phyloP scores from a whole-genome alignment of 2,329 filamentous ascomycete species.

The Penicillium digitatum region DNA sequence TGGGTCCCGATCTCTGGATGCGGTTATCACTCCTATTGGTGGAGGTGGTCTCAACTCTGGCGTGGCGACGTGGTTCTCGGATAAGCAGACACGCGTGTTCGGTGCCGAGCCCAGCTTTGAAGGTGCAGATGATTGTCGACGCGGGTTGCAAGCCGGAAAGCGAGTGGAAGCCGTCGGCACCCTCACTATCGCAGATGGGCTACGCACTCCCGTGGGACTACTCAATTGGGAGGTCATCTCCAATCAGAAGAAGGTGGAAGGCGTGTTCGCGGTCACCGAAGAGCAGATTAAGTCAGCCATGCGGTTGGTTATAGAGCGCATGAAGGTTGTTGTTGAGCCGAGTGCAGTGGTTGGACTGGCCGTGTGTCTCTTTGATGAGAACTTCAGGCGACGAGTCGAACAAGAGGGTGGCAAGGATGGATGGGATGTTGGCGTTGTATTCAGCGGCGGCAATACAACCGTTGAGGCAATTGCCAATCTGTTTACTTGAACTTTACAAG shows the following conservation, averaged over 20 bases:
- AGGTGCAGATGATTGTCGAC: slow-evolving; percentile 76
- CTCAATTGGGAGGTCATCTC: slow-evolving; percentile 75
- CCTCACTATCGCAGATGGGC: slow-evolving; percentile 81
- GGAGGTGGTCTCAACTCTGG: slow-evolving; percentile 86
- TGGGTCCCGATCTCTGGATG: slow-evolving; percentile 50
- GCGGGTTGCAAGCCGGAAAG: slow-evolving; percentile 62
- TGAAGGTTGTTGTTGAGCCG: slow-evolving; percentile 90
- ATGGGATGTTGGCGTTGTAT: slow-evolving; percentile 65
- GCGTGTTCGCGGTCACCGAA: slow-evolving; percentile 72
- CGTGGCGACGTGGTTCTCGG: slow-evolving; percentile 67
- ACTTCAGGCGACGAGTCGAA: slow-evolving; percentile 65
- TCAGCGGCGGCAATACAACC: slow-evolving; percentile 63
- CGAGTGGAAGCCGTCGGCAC: slow-evolving; percentile 67
- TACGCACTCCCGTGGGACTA: slow-evolving; percentile 75
- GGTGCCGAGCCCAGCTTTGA: slow-evolving; percentile 80
- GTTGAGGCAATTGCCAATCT: slow-evolving; percentile 58
- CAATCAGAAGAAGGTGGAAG: slow-evolving; percentile 64
- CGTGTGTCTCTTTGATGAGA: slow-evolving; percentile 77
- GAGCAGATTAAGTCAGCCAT: slow-evolving; percentile 75
- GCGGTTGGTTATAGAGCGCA: slow-evolving; percentile 73
- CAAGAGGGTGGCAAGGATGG: slow-evolving; percentile 65
- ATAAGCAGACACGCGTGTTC: slow-evolving; percentile 71
- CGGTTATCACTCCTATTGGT: slow-evolving; percentile 77
- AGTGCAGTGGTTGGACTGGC: slow-evolving; percentile 81
- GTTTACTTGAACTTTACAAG: slow-evolving; percentile 35